Evolutionary conservation across 495 filamentous ascomycete genomes (phyloP), one percentile per base, ranked within the genome.

Genomic region (Pyronema omphalodes): DNA sequence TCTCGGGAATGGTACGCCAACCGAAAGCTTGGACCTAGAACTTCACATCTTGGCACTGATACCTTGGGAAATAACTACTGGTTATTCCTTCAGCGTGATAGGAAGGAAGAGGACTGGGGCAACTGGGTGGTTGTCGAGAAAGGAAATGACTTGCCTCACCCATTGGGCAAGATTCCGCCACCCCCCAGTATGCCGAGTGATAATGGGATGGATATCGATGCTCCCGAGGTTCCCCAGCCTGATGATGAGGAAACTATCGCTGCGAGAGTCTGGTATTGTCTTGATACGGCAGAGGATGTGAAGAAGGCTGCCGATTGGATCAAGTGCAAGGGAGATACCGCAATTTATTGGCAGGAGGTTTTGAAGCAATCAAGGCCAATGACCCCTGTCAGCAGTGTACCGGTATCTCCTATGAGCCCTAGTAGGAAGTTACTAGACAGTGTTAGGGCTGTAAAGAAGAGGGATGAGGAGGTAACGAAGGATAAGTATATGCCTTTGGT

Each of bases 131-230:
- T 64, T 0, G 54, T 62, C n/a, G 53, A 60, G 54, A 59, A 60
- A 33, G 58, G 54, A 17, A n/a, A 9, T 33, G 47, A 23, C 17
- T 44, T 64, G 6, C 60, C 57, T 5, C 60, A 64, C 45, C 61
- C 61, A 37, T 59, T 60, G 7, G 61, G 61, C 6, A 15, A 34
- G 33, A 29, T 63, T 5, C 50, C 60, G 8, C 55, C 51, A 37
- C 55, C 51, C 1, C 52, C 23, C 48, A 47, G 33, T 41, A 37
- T 57, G 14, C 29, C 39, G 19, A n/a, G 18, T 7, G 49, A 45
- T 14, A 9, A 36, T 11, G 65, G 67, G 6, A 63, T 66, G 45
- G 66, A 69, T 51, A 56, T 68, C 9, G 68, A 70, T 57, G 54
- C 57, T 3, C 65, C 69, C 36, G 69, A 73, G 8, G 67, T 19